Conservation (phyloP, 306 rosid genomes). For the Astragalus glycyphyllos region DNA sequence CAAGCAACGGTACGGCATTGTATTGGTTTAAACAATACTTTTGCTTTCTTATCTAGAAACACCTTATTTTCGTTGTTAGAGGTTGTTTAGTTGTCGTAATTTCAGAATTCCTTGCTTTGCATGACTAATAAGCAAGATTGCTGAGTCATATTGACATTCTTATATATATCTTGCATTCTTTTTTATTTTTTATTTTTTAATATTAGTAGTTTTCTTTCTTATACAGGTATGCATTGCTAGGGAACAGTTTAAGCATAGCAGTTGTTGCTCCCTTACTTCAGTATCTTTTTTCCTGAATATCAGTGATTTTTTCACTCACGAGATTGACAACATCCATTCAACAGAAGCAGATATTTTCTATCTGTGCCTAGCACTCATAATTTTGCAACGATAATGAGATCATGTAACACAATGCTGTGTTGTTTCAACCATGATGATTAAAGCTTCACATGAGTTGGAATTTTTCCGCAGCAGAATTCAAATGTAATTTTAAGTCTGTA, state of each 20-base stretch:
- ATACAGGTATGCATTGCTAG: slow-evolving; percentile 83
- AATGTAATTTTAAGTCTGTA: slow-evolving; percentile 9
- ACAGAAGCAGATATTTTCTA: slow-evolving; percentile 30
- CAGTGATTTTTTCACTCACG: slow-evolving; percentile 30
- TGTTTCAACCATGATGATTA: slow-evolving; percentile 23
- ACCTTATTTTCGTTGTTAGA: background rate
- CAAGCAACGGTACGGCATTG: slow-evolving; percentile 71
- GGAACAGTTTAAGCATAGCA: slow-evolving; percentile 86
- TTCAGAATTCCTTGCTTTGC: background rate
- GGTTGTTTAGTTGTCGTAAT: background rate
- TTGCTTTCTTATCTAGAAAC: background rate
- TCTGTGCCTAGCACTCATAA: slow-evolving; percentile 1
- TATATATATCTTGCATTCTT: background rate
- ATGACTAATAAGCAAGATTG: slow-evolving; percentile 5
- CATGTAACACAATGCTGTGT: background rate
- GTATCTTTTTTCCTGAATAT: slow-evolving; percentile 71
- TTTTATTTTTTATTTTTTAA: too few species aligned
- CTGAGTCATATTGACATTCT: slow-evolving; percentile 6
- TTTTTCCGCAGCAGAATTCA: background rate
- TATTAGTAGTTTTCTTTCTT: slow-evolving; percentile 25
- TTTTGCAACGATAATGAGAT: slow-evolving; percentile 26
- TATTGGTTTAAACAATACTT: background rate
- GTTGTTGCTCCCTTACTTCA: slow-evolving; percentile 83
- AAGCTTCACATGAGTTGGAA: background rate
- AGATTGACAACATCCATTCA: slow-evolving; percentile 12